Conservation (phyloP, 805 yeast genomes). For the Ogataea henricii region DNA sequence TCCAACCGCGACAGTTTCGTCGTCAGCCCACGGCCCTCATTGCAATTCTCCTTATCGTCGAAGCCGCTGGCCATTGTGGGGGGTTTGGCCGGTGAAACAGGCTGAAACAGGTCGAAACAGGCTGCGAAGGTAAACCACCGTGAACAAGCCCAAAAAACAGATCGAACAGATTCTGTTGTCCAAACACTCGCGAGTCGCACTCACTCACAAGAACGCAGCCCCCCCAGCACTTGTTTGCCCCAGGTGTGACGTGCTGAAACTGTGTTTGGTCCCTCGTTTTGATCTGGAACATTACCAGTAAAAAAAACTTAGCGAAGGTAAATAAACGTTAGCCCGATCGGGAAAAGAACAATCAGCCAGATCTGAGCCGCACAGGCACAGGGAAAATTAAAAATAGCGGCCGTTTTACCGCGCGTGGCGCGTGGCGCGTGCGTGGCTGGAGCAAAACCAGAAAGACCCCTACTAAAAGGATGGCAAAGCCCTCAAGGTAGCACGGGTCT, state of each 20-base stretch:
- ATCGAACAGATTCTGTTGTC: too few relatives aligned
- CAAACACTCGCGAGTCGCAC: too few relatives aligned
- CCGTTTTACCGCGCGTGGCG: neutral
- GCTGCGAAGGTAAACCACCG: too few relatives aligned
- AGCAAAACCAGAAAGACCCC: too few relatives aligned
- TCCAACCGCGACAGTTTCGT: slow-evolving; percentile 42
- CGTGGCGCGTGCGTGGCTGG: too few relatives aligned
- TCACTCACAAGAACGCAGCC: too few relatives aligned
- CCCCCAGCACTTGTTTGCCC: neutral
- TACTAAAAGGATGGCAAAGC: too few relatives aligned
- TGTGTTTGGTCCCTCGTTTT: neutral
- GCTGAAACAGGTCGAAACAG: too few relatives aligned
- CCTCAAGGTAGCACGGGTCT: too few relatives aligned
- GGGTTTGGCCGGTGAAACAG: neutral
- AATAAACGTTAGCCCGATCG: slow-evolving; percentile 4
- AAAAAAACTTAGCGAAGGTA: slow-evolving; percentile 1
- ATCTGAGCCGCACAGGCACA: slow-evolving; percentile 3
- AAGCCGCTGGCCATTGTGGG: neutral
- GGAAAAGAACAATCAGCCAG: slow-evolving; percentile 1
- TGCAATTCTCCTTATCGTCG: slow-evolving; percentile 3
- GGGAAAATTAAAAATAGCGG: too few relatives aligned
- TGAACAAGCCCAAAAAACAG: too few relatives aligned
- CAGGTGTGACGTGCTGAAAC: neutral
- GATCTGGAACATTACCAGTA: slow-evolving; percentile 7
- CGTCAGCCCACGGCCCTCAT: slow-evolving; percentile 7